A percentile compares a stretch with the other conserved stretches of the same genome.
These are phyloP conservation scores for Excoecaria cochinchinensis DNA, from an alignment of 345 rosid genomes.

Conservation along the genomic window DNA sequence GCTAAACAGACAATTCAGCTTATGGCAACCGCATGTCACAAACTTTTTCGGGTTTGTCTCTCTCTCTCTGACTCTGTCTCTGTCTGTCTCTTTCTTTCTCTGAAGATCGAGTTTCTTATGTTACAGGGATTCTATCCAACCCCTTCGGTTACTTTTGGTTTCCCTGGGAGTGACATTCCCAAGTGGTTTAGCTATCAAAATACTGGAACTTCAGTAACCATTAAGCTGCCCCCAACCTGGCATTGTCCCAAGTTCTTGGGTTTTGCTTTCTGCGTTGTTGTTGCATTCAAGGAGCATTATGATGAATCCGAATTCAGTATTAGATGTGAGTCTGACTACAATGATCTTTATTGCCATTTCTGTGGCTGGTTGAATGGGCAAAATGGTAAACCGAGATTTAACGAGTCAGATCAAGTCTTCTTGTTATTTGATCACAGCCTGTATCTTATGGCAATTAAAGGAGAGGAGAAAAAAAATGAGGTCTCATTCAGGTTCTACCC, in stretches of 20 bases:
- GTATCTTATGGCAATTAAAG: neutral
- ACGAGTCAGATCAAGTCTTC: neutral
- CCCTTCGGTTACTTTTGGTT: neutral
- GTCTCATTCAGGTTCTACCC: neutral
- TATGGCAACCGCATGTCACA: conserved; percentile 3
- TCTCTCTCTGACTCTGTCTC: neutral
- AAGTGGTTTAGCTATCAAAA: conserved; percentile 4
- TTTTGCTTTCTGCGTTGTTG: conserved; percentile 29
- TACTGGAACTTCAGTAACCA: neutral
- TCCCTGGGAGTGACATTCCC: conserved; percentile 2
- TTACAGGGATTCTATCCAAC: neutral
- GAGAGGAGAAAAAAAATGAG: neutral
- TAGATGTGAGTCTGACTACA: conserved; percentile 4
- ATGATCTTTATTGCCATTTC: neutral
- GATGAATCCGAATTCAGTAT: neutral
- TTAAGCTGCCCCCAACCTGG: neutral
- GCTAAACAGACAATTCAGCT: conserved; percentile 5
- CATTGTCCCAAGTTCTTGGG: conserved; percentile 24
- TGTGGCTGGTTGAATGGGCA: neutral
- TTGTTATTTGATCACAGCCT: neutral
- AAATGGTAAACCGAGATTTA: neutral
- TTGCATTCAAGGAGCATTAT: conserved; percentile 26
- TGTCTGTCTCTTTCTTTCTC: neutral
- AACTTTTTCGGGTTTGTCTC: neutral
- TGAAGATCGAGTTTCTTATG: neutral